Base-by-base conservation (phyloP, 768 basidiomycete species). In the Rhizopogon salebrosus region DNA sequence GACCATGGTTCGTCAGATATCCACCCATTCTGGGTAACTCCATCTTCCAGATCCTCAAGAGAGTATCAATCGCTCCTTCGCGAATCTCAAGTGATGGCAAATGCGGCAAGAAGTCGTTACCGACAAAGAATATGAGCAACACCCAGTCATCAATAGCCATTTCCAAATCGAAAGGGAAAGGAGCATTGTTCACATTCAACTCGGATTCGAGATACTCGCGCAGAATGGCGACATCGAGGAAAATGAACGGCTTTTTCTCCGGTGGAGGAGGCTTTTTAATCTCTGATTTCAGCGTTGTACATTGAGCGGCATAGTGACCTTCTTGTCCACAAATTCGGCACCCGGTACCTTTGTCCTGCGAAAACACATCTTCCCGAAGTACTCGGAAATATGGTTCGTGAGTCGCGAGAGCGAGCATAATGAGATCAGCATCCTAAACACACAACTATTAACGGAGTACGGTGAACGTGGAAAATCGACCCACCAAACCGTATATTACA, bases 121-220 rank as follows among this genome's bases (percentile, higher is more conserved):
- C 97, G 68, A 99, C 97, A 72, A 99, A 98, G 84, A 99, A 99
- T 61, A 98, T 98, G 64, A 99, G 83, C 65, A 99, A 84, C 61
- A 99, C 92, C 97, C 97, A 99, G 70, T 99, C 97, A 80, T 99
- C 97, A 71, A 99, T 90, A 35, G 97, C 94, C 70, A 88, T 86
- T 72, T 99, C 97, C 69, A 98, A 78, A 63, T 89, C 84, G 80
- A 95, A 98, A 29, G 87, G 84, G 74, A 97, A 94, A 2, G 85
- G 74, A 16, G 80, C 70, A 55, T 80, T 72, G n/a, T 86, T 75
- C 29, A 95, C 79, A 71, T 92, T 84, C 59, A 99, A 86, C 69
- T 98, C 97, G 67, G 91, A 84, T 73, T 95, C 92, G 61, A 99
- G 87, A 75, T 99, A 99, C 74, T 99, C 97, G 72, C 97, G 89